Conservation (phyloP, 2,329 filamentous ascomycete genomes). For the Onygenales sp. region DNA sequence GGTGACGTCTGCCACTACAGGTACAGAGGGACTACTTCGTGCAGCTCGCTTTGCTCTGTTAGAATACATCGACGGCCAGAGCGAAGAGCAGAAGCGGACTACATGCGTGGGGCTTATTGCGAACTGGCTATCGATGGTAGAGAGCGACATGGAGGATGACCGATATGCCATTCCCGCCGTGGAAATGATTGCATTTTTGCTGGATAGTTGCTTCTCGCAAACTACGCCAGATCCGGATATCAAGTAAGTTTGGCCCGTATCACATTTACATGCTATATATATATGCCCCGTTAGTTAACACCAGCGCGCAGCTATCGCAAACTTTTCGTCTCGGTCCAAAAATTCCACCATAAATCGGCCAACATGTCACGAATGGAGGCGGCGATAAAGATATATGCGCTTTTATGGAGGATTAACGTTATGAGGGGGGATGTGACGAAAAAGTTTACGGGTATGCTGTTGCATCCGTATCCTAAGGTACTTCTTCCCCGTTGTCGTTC, state of each 20-base stretch:
- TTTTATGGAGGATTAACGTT: slow-evolving; percentile 48
- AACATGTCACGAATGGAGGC: slow-evolving; percentile 75
- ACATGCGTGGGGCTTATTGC: slow-evolving; percentile 39
- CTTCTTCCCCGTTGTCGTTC: slow-evolving; percentile 20
- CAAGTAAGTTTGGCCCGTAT: slow-evolving; percentile 15
- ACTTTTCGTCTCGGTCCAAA: slow-evolving; percentile 64
- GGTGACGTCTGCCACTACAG: slow-evolving; percentile 35
- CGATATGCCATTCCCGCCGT: slow-evolving; percentile 65
- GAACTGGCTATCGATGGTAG: slow-evolving; percentile 48
- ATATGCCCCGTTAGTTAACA: background rate
- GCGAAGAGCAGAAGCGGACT: slow-evolving; percentile 20
- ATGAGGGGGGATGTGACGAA: slow-evolving; percentile 50
- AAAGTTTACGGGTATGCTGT: slow-evolving; percentile 63
- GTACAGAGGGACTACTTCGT: slow-evolving; percentile 35
- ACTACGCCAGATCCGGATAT: slow-evolving; percentile 37
- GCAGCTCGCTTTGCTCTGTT: slow-evolving; percentile 33
- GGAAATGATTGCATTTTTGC: slow-evolving; percentile 66
- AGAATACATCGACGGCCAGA: slow-evolving; percentile 21
- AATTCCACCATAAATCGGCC: slow-evolving; percentile 70
- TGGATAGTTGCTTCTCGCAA: slow-evolving; percentile 47
- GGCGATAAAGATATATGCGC: slow-evolving; percentile 69
- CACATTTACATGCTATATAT: background rate
- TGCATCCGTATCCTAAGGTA: slow-evolving; percentile 75
- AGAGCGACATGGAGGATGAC: slow-evolving; percentile 49
- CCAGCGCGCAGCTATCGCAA: slow-evolving; percentile 38